A percentile compares a stretch with the other conserved stretches of the same genome.
phyloP scores from a whole-genome alignment of 169 alveolate species.

The Plasmodium malariae region DNA sequence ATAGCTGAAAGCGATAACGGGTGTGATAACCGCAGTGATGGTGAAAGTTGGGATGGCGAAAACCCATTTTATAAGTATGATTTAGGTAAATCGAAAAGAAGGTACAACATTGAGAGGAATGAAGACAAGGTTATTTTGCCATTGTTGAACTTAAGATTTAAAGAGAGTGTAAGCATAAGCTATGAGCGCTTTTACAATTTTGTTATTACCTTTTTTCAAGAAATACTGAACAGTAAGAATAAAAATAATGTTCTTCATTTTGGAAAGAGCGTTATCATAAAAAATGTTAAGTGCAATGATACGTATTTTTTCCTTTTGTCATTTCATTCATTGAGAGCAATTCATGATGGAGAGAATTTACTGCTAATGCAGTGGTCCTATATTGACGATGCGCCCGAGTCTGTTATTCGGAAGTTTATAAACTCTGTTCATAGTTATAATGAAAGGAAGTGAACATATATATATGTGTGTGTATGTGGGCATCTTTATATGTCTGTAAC shows the following conservation, averaged over 20 bases:
- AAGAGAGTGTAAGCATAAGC: slow-evolving; percentile 33
- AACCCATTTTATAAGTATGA: background rate
- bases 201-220: slow-evolving; percentile 75
- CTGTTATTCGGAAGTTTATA: slow-evolving; percentile 54
- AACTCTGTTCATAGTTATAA: slow-evolving; percentile 10
- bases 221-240: slow-evolving; percentile 56
- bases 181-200: slow-evolving; percentile 66
- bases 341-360: slow-evolving; percentile 65
- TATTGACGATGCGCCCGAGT: slow-evolving; percentile 42
- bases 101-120: background rate
- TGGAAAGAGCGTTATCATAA: slow-evolving; percentile 54
- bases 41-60: background rate
- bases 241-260: slow-evolving; percentile 22
- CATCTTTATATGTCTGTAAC: too few species aligned
- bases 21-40: background rate
- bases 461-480: background rate
- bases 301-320: slow-evolving; percentile 40
- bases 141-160: slow-evolving; percentile 51
- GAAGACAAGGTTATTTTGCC: slow-evolving; percentile 59
- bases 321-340: slow-evolving; percentile 67
- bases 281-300: slow-evolving; percentile 45
- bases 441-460: background rate
- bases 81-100: background rate
- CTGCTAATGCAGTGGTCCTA: slow-evolving; percentile 73
- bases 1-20: background rate